A percentile compares a stretch with the other conserved stretches of the same genome.
These are phyloP conservation scores for Centrapalus pauciflorus DNA, from an alignment of 129 eudicot genomes.

Conservation along the genomic window DNA sequence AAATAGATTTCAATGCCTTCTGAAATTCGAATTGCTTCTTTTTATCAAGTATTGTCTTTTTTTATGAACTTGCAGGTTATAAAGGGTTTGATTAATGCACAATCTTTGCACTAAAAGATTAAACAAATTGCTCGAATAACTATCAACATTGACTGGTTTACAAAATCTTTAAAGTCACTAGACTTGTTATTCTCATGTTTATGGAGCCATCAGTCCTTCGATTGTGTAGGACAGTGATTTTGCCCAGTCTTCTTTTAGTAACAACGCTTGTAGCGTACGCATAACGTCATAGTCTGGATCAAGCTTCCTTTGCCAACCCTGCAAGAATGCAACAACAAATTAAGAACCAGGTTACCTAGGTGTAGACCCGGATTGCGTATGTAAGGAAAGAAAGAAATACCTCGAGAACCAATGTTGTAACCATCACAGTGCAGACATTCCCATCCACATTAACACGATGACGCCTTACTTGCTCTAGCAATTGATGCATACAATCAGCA, in stretches of 20 bases:
- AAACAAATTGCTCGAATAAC: slow-evolving; percentile 1
- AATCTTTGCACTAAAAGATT: neutral
- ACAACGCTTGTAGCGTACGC: slow-evolving; percentile 74
- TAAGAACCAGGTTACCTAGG: neutral
- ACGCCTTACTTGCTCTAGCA: slow-evolving; percentile 81
- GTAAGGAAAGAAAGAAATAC: slow-evolving; percentile 29
- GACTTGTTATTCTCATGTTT: slow-evolving; percentile 2
- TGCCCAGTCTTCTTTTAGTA: slow-evolving; percentile 85
- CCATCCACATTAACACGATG: slow-evolving; percentile 84
- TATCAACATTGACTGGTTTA: slow-evolving; percentile 9
- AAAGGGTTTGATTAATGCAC: neutral
- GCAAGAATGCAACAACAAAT: slow-evolving; percentile 4
- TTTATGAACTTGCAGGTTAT: neutral
- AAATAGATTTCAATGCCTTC: no score
- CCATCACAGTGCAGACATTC: slow-evolving; percentile 90
- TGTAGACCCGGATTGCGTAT: neutral
- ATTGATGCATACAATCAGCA: slow-evolving; percentile 83
- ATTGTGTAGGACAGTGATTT: slow-evolving; percentile 80
- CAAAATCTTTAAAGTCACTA: neutral
- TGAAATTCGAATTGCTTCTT: no score
- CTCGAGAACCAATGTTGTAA: slow-evolving; percentile 95
- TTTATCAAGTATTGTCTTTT: no score
- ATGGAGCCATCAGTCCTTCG: slow-evolving; percentile 89
- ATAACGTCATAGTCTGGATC: slow-evolving; percentile 90
- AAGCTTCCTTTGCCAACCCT: slow-evolving; percentile 99